These are phyloP conservation scores for Oryza meyeriana DNA, from an alignment of 176 grass and related monocot species.

Conservation along the genomic window DNA sequence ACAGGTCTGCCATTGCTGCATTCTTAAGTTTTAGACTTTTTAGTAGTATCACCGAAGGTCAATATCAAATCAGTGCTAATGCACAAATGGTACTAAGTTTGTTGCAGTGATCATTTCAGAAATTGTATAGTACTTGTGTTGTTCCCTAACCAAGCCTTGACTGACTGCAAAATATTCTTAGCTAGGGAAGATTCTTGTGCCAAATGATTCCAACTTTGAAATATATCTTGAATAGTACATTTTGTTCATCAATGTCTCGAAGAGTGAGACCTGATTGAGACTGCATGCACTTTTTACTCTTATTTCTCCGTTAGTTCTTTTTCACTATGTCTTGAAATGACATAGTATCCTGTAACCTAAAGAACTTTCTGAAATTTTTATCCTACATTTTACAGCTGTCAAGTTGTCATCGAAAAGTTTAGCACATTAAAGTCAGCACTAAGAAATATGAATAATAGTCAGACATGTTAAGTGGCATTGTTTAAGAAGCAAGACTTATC, in stretches of 20 bases:
- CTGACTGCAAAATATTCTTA: not conserved
- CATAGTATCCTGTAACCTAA: not conserved
- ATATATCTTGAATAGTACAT: not conserved
- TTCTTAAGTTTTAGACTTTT: not conserved
- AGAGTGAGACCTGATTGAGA: not conserved
- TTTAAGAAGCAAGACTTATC: conserved; percentile 9
- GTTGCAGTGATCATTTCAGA: not conserved
- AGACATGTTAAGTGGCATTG: conserved; percentile 19
- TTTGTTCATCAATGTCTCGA: conserved; percentile 1
- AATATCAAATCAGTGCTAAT: not conserved
- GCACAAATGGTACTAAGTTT: not conserved
- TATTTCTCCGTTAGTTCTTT: not conserved
- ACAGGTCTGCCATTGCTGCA: not conserved
- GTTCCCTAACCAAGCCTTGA: not conserved
- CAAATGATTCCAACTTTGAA: not conserved
- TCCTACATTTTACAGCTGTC: conserved; percentile 9
- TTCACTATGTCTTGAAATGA: not conserved
- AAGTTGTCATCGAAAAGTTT: conserved; percentile 33
- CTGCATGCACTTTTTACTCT: not conserved
- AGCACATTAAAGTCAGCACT: conserved; percentile 9
- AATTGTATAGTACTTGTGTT: not conserved
- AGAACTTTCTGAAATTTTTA: not conserved
- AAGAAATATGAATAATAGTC: not conserved
- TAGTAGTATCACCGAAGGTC: not conserved
- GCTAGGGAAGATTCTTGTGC: not conserved